A percentile compares a stretch with the other conserved stretches of the same genome.
Conservation (phyloP, 2,329 filamentous ascomycete genomes). For the Xylariaceae sp. region DNA sequence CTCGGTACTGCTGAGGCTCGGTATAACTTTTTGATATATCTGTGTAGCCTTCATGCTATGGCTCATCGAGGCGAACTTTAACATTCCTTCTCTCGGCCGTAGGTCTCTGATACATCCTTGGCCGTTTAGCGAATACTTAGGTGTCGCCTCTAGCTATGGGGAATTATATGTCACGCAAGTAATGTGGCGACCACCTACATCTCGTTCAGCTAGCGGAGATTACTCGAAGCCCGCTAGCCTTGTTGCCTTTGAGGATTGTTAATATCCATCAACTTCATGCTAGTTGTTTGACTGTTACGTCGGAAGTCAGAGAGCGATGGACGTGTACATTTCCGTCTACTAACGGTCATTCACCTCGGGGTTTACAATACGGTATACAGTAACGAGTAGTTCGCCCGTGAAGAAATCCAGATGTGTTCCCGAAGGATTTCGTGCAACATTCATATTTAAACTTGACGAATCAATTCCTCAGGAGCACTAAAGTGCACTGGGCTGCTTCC, state of each 20-base stretch:
- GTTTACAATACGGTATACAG: not conserved
- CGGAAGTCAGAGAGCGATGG: not conserved
- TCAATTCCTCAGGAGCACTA: not conserved
- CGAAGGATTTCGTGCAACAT: not conserved
- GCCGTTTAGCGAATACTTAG: not conserved
- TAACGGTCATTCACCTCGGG: not conserved
- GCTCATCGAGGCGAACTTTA: not conserved
- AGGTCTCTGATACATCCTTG: not conserved
- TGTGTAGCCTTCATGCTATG: not conserved
- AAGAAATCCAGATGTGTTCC: no score
- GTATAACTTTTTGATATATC: slow-evolving; percentile 4
- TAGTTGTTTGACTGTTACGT: not conserved
- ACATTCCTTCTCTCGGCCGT: not conserved
- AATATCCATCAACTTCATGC: not conserved
- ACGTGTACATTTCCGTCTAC: not conserved
- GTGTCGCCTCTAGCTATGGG: not conserved
- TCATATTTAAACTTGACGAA: not conserved
- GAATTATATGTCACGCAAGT: not conserved
- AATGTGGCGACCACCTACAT: not conserved
- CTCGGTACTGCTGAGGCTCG: not conserved
- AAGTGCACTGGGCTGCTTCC: not conserved
- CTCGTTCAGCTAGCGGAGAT: not conserved
- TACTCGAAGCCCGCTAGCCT: not conserved
- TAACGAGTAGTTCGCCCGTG: not conserved
- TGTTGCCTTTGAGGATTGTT: not conserved